Evolutionary conservation across 2,329 filamentous ascomycete genomes (phyloP), one percentile per base, ranked within the genome.

Genomic region (Sporothrix protearum): DNA sequence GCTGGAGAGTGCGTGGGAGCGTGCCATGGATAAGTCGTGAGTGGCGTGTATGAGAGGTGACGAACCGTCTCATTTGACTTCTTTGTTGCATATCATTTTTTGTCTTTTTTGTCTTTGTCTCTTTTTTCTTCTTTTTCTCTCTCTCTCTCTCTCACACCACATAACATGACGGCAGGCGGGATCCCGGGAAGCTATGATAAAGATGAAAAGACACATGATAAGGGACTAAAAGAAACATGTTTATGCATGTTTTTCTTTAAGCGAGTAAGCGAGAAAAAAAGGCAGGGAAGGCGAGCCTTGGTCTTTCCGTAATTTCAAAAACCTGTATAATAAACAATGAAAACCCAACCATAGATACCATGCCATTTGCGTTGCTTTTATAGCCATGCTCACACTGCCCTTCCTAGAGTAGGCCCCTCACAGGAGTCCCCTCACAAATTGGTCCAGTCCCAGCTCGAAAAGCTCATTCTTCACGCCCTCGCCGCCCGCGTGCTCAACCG

Each of bases 401-500:
- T 14, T 82, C 45, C 19, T 22, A 88, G 82, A 89, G 85, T 73
- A 90, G 80, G 0, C 88, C 87, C 74, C 90, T 86, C 68, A 96
- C 87, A 77, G 33, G 73, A 90, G 80, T 0, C 88, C 87, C 74
- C 90, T 86, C 68, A 96, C 87, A 77, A 96, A 96, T 74, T 92
- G 89, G 76, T 96, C 92, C 71, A 96, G 80, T 0, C 88, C 89
- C 74, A 91, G 81, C 79, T 92, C 89, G 76, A 92, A 92, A 74
- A 91, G 82, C 80, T 92, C 89, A 77, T 91, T 91, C 76, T 85
- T 87, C 73, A 92, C 89, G n/a, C 90, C 89, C 33, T 86, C 87
- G 71, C 90, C 89, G 51, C 87, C 87, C 76, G 87, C 87, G 80
- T 92, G 89, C 79, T 92, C 89, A 66, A 90, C 87, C 1, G 89